Base-by-base conservation (phyloP, 257 asterid species). In the Cinchona pubescens region DNA sequence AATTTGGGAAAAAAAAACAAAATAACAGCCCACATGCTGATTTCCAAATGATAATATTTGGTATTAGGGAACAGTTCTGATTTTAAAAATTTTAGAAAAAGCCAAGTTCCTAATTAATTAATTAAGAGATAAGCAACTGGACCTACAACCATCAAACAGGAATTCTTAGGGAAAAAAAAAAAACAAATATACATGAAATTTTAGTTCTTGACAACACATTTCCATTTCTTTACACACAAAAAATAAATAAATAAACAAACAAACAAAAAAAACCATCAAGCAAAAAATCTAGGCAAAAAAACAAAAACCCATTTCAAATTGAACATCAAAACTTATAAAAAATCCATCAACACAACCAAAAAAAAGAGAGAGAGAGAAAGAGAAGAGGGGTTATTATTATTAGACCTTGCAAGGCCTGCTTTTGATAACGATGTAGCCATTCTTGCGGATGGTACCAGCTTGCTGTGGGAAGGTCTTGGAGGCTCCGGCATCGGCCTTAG, bases 401-500 rank as follows among this genome's bases (percentile, higher is more conserved):
- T 16, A 10, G 27, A 90, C 97, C 96, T 89, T 88, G 92, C 97
- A 91, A 34, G 97, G 97, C 70, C 97, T 84, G 81, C 80, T 87
- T 68, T 91, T 91, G 82, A 91, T 91, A 79, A 91, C 97, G 75
- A 91, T 48, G 82, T 91, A 76, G 25, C 96, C 97, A 80, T 80
- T 81, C 78, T 91, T 91, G 72, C 97, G 96, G 69, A 91, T 88
- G 62, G 97, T 87, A 4, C 97, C 97, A 72, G 96, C 96, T 82
- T 91, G 97, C 80, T 89, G 93, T 19, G 96, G 97, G 79, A 10
- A 88, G 74, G 96, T 91, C 72, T 89, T 91, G 79, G 95, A 91
- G 32, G 94, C 93, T 32, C 96, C 93, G 2, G 93, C 96, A 73
- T 90, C 96, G 27, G 89, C 93, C 87, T 90, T 90, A 2, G 91